A percentile compares a stretch with the other conserved stretches of the same genome.
phyloP scores from a whole-genome alignment of 176 grass and related monocot species.

The Triticum dicoccoides region DNA sequence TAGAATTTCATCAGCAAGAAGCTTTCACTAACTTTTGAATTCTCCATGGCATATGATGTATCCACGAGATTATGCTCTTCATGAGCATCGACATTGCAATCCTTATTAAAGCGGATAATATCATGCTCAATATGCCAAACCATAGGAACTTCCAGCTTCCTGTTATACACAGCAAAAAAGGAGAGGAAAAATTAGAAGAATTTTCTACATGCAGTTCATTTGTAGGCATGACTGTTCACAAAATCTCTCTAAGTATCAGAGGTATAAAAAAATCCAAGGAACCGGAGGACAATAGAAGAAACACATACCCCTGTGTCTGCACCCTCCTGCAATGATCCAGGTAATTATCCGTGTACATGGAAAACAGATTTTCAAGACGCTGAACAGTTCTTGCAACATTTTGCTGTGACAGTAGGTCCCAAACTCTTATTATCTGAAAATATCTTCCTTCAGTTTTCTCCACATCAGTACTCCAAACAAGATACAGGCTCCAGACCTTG shows the following conservation, averaged over 20 bases:
- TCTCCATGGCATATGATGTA: slow-evolving; percentile 39
- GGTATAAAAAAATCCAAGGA: background rate
- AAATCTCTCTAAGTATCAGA: background rate
- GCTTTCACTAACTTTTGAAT: slow-evolving; percentile 81
- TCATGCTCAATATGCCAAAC: slow-evolving; percentile 50
- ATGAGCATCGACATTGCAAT: background rate
- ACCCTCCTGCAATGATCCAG: slow-evolving; percentile 48
- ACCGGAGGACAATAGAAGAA: background rate
- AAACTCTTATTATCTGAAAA: slow-evolving; percentile 70
- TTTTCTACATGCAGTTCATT: background rate
- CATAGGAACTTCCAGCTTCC: slow-evolving; percentile 61
- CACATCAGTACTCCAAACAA: slow-evolving; percentile 79
- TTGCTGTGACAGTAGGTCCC: slow-evolving; percentile 52
- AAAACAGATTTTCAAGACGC: slow-evolving; percentile 69
- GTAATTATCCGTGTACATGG: slow-evolving; percentile 70
- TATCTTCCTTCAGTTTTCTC: slow-evolving; percentile 37
- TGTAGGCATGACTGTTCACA: background rate
- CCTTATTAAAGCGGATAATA: slow-evolving; percentile 49
- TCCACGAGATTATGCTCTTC: slow-evolving; percentile 25
- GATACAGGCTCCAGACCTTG: slow-evolving; percentile 40
- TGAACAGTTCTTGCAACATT: slow-evolving; percentile 44
- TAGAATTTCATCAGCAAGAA: slow-evolving; percentile 91
- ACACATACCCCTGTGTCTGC: slow-evolving; percentile 44
- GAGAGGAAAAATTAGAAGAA: background rate
- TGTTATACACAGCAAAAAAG: slow-evolving; percentile 20